phyloP scores from a whole-genome alignment of 2,329 filamentous ascomycete genomes.

The Epicoccum sorghinum region DNA sequence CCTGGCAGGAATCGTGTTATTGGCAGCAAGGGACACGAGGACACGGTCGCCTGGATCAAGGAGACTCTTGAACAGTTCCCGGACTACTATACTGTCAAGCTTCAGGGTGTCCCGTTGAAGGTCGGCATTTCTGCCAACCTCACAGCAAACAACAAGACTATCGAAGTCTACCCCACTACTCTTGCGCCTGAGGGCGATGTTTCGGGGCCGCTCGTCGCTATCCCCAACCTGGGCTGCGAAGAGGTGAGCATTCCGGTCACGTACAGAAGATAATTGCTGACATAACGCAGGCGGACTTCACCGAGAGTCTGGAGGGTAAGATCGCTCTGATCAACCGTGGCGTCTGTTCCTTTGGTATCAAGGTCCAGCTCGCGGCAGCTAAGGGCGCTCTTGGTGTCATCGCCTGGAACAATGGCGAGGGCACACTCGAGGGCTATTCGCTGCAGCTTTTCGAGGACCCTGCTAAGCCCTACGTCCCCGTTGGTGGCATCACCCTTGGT shows the following conservation, averaged over 20 bases:
- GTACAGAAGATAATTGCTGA: no score
- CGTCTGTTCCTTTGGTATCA: slow-evolving; percentile 72
- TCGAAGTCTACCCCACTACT: slow-evolving; percentile 34
- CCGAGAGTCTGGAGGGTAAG: slow-evolving; percentile 62
- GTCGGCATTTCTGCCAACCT: slow-evolving; percentile 37
- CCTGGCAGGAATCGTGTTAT: slow-evolving; percentile 50
- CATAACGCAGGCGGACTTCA: slow-evolving; percentile 61
- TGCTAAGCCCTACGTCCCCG: slow-evolving; percentile 65
- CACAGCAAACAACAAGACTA: slow-evolving; percentile 36
- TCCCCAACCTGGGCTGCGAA: slow-evolving; percentile 44
- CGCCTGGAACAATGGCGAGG: slow-evolving; percentile 72
- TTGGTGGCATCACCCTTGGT: slow-evolving; percentile 68
- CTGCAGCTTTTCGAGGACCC: slow-evolving; percentile 60
- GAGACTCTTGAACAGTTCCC: slow-evolving; percentile 36
- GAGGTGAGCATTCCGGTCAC: slow-evolving; percentile 6
- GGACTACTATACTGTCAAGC: slow-evolving; percentile 47
- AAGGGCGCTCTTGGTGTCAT: slow-evolving; percentile 70
- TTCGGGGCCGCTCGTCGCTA: slow-evolving; percentile 37
- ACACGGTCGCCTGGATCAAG: slow-evolving; percentile 48
- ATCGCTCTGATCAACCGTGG: slow-evolving; percentile 76
- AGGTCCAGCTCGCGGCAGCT: slow-evolving; percentile 65
- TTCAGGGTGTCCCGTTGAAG: slow-evolving; percentile 35
- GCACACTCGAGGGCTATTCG: slow-evolving; percentile 54
- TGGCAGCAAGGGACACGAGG: slow-evolving; percentile 48
- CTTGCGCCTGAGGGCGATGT: slow-evolving; percentile 41